A percentile compares a stretch with the other conserved stretches of the same genome.
Evolutionary conservation across 1,284 basidiomycete species (phyloP).

Genomic region (Ganoderma sinense): DNA sequence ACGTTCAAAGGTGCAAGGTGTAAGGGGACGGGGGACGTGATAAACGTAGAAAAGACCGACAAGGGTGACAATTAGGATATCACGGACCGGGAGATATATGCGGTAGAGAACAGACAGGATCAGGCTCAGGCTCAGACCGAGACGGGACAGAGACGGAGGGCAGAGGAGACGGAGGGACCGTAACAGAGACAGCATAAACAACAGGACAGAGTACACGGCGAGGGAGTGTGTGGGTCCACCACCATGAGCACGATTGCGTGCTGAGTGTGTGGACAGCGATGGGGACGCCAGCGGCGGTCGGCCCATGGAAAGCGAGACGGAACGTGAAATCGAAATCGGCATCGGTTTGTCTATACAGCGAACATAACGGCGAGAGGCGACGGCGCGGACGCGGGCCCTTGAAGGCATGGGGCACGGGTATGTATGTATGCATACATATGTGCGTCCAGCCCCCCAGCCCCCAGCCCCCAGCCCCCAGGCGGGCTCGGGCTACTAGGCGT

Average conservation of each 20-base stretch:
- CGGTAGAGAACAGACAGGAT: not conserved
- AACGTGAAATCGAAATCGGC: not conserved
- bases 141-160: not conserved
- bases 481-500: not conserved
- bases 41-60: not conserved
- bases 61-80: slow-evolving; percentile 1
- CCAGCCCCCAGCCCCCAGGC: no score
- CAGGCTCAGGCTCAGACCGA: not conserved
- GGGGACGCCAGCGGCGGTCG: not conserved
- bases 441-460: not conserved
- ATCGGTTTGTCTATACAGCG: not conserved
- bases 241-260: not conserved
- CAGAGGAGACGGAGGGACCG: no score
- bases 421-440: not conserved
- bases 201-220: not conserved
- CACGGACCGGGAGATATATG: slow-evolving; percentile 1
- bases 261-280: not conserved
- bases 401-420: not conserved
- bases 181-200: not conserved
- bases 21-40: not conserved
- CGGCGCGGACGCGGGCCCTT: slow-evolving; percentile 1
- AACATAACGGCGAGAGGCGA: not conserved
- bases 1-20: not conserved
- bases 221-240: not conserved
- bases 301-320: not conserved